phyloP scores from a whole-genome alignment of 1,284 basidiomycete species.

The Porogramme epimiltina region DNA sequence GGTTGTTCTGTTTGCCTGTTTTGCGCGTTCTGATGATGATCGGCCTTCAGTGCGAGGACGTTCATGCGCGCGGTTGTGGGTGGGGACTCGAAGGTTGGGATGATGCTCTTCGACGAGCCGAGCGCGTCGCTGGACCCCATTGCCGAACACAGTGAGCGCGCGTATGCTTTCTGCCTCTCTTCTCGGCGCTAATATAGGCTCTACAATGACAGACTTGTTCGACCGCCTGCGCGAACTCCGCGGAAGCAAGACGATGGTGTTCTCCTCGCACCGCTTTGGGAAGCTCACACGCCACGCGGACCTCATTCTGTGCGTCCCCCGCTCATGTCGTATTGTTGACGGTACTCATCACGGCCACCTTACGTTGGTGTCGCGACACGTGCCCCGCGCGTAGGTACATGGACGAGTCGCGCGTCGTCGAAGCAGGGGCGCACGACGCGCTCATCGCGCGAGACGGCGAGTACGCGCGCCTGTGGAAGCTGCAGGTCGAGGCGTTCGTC shows the following conservation, averaged over 20 bases:
- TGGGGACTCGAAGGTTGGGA: slow-evolving; percentile 51
- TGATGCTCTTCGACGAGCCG: slow-evolving; percentile 74
- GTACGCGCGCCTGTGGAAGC: slow-evolving; percentile 54
- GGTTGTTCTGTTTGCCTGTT: neutral
- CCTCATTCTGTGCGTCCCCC: slow-evolving; percentile 50
- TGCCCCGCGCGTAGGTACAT: slow-evolving; percentile 55
- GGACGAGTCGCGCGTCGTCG: slow-evolving; percentile 54
- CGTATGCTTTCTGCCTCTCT: neutral
- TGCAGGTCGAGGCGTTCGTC: slow-evolving; percentile 57
- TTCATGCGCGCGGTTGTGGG: slow-evolving; percentile 73
- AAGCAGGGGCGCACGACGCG: slow-evolving; percentile 54
- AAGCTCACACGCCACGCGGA: slow-evolving; percentile 66
- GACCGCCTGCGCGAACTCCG: slow-evolving; percentile 49
- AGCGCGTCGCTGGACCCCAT: slow-evolving; percentile 73
- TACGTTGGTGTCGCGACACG: no score
- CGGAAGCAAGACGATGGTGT: slow-evolving; percentile 64
- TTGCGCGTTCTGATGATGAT: neutral
- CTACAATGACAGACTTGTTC: slow-evolving; percentile 51
- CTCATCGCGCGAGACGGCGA: slow-evolving; percentile 49
- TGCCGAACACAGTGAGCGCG: slow-evolving; percentile 62
- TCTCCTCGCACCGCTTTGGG: slow-evolving; percentile 71
- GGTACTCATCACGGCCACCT: no score
- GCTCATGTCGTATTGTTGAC: no score
- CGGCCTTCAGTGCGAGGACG: slow-evolving; percentile 48
- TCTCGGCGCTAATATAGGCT: neutral